A percentile compares a stretch with the other conserved stretches of the same genome.
phyloP scores from a whole-genome alignment of 2,329 filamentous ascomycete genomes.

The Talaromyces amestolkiae region DNA sequence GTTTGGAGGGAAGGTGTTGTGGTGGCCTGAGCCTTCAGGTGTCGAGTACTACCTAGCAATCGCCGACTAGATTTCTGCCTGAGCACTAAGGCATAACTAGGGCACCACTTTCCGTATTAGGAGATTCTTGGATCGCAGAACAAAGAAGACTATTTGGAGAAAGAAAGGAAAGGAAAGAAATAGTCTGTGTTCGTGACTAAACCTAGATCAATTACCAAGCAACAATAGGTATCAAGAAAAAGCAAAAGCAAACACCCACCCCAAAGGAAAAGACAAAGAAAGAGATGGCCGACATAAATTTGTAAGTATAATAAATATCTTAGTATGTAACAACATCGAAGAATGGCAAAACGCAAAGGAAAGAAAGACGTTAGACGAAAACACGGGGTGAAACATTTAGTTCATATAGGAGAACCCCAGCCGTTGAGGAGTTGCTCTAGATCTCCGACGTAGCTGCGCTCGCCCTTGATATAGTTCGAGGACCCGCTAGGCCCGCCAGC shows the following conservation, averaged over 20 bases:
- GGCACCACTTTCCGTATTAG: conserved; percentile 2
- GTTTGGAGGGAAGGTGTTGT: neutral
- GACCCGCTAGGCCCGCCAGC: conserved; percentile 6
- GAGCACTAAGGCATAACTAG: neutral
- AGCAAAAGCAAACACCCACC: neutral
- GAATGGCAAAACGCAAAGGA: neutral
- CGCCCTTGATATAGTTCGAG: conserved; percentile 16
- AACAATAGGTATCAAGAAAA: neutral
- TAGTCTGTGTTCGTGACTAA: neutral
- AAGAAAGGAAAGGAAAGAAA: neutral
- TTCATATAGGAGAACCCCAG: conserved; percentile 11
- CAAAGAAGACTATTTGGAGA: neutral
- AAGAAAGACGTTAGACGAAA: neutral
- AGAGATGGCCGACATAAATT: neutral
- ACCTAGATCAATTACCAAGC: neutral
- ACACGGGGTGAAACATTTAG: neutral
- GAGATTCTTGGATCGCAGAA: conserved; percentile 7
- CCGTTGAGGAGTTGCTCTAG: conserved; percentile 10
- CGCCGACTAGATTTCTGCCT: neutral
- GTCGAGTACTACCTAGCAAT: neutral
- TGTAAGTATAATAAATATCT: neutral
- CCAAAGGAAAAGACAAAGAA: neutral
- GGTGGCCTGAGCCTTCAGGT: conserved; percentile 7
- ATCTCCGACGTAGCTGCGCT: conserved; percentile 17
- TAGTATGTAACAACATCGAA: neutral